Evolutionary conservation across 2,329 filamentous ascomycete genomes (phyloP).

Genomic region (Trichoderma hamatum): DNA sequence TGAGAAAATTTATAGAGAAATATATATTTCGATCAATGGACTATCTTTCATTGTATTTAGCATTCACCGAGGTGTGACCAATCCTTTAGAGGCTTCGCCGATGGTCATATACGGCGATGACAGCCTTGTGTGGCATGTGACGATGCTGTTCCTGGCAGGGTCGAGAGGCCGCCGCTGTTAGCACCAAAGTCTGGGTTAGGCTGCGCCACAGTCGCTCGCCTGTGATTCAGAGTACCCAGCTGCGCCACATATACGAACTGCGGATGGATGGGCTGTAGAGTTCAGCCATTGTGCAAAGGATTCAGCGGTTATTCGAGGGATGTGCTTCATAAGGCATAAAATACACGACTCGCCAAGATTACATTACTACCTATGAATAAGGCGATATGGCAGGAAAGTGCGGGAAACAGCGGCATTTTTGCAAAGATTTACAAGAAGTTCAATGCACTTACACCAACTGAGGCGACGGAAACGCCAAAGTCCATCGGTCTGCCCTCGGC

Average conservation of each 20-base stretch:
- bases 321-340: background rate
- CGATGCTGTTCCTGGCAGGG: background rate
- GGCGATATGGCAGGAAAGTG: background rate
- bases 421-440: background rate
- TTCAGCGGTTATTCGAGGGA: constrained; percentile 20
- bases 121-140: constrained; percentile 18
- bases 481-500: background rate
- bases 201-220: constrained; percentile 14
- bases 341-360: background rate
- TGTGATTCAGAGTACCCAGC: constrained; percentile 9
- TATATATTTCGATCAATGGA: background rate
- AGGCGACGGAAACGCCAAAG: background rate
- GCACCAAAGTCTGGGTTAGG: background rate
- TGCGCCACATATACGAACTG: constrained; percentile 18
- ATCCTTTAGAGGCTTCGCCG: constrained; percentile 4
- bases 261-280: background rate
- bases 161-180: constrained; percentile 11
- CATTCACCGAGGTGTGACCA: background rate
- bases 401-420: background rate
- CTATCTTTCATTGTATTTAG: background rate
- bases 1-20: background rate
- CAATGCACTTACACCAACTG: background rate
- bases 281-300: background rate
- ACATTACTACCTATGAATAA: background rate
- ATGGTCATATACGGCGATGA: background rate